Base-by-base conservation (phyloP, 23 red algal species). In the Agarophyton chilense region DNA sequence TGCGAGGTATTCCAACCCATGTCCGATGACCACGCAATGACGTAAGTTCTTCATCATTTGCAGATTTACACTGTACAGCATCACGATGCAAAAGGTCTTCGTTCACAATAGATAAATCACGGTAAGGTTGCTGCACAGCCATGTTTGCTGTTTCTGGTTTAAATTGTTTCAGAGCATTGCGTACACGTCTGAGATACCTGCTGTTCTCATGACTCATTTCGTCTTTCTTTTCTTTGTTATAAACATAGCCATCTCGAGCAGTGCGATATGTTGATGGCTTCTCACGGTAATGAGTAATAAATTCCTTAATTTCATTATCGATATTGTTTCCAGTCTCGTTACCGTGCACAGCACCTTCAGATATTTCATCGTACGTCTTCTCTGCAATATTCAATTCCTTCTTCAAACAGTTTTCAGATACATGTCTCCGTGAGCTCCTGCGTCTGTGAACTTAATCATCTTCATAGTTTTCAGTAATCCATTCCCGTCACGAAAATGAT, bases 31-130 rank as follows among this genome's bases (percentile, higher is more conserved):
- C 46, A 13, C 61, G 11, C 18, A 88, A 39, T 25, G 71, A 77
- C 26, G 40, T 1, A 22, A 88, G 8, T 49, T 88, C 67, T 26
- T 41, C 38, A 52, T 76, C n/a, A 40, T 77, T 88, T 18, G 83
- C 83, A 2, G 44, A 8, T 65, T 77, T 77, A 66, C 83, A 88
- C 2, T 53, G 4, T 25, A 38, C 83, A 26, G 67, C 50, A 43
- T 88, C 83, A 10, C 6, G 29, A 10, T 38, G 19, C 9, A 11
- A 8, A 7, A 62, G 33, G 3, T 52, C 78, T 28, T 82, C 55
- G 16, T 2, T 25, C 29, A 84, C 80, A 28, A 11, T 66, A 10
- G 34, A 22, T 45, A 38, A 39, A 49, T 49, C 13, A 13, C 45
- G 8, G 13, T 10, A 13, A 49, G 45, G 7, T 49, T 49, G 8